phyloP scores from a whole-genome alignment of 192 early-diverging fungal species.

The Podila verticillata region DNA sequence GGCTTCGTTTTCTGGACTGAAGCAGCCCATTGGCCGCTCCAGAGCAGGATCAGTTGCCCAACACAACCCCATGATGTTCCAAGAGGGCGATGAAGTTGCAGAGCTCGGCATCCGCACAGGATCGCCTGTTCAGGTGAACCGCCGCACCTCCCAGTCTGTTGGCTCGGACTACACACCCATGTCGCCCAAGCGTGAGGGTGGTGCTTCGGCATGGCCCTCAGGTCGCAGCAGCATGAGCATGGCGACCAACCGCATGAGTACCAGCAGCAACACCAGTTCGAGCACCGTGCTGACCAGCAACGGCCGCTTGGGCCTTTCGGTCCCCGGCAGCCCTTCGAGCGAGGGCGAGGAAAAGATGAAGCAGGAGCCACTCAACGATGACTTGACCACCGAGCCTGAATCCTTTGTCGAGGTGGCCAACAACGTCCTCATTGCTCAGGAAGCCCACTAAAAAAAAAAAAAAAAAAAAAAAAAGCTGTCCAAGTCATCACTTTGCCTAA shows the following conservation, averaged over 20 bases:
- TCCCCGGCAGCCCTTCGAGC: background rate
- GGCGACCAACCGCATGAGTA: slow-evolving; percentile 32
- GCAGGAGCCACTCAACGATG: background rate
- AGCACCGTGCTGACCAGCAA: slow-evolving; percentile 8
- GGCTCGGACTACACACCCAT: slow-evolving; percentile 1
- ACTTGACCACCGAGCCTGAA: background rate
- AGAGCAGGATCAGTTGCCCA: slow-evolving; percentile 43
- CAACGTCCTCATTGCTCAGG: background rate
- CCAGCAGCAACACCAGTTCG: slow-evolving; percentile 26
- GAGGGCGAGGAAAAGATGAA: background rate
- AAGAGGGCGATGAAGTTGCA: slow-evolving; percentile 19
- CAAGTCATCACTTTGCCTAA: too few species aligned
- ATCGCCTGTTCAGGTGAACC: slow-evolving; percentile 4
- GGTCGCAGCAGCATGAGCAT: slow-evolving; percentile 40
- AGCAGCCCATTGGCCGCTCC: slow-evolving; percentile 8
- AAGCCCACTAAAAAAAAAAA: background rate
- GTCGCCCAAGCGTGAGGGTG: slow-evolving; percentile 13
- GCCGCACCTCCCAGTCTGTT: slow-evolving; percentile 15
- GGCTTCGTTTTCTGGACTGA: slow-evolving; percentile 34
- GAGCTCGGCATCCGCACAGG: background rate
- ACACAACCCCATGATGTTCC: slow-evolving; percentile 10
- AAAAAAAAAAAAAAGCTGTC: too few species aligned
- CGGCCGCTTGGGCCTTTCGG: background rate
- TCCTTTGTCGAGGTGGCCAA: background rate
- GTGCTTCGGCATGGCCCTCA: slow-evolving; percentile 28